These are phyloP conservation scores for Vanilla planifolia DNA, from an alignment of 106 monocot genomes.

Conservation along the genomic window DNA sequence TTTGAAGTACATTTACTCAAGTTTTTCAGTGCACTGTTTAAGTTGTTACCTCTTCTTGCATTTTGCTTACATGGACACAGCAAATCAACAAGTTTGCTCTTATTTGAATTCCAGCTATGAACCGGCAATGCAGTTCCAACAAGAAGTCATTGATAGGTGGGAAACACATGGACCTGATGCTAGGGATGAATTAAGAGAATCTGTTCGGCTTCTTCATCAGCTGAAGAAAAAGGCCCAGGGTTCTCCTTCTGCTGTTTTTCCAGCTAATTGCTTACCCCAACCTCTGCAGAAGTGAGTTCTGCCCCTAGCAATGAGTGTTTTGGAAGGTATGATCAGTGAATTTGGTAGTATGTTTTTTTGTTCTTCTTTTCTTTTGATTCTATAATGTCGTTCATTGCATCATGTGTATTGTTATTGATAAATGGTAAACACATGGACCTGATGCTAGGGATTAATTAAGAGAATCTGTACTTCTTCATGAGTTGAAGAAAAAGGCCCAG, in stretches of 20 bases:
- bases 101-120: conserved; percentile 38
- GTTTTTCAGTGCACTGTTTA: neutral
- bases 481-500: conserved; percentile 62
- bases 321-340: neutral
- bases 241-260: conserved; percentile 34
- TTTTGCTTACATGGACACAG: neutral
- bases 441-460: conserved; percentile 40
- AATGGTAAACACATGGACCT: conserved; percentile 41
- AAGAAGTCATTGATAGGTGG: conserved; percentile 49
- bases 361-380: no score
- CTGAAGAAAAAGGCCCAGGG: conserved; percentile 60
- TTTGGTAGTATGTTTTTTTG: neutral
- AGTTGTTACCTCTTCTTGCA: neutral
- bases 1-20: neutral
- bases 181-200: conserved; percentile 56
- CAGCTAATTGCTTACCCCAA: conserved; percentile 44
- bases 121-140: conserved; percentile 58
- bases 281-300: conserved; percentile 6
- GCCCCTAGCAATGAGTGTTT: neutral
- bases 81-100: neutral
- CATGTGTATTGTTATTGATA: conserved; percentile 63
- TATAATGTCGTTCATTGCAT: no score
- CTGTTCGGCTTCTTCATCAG: conserved; percentile 48
- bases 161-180: conserved; percentile 38
- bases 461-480: conserved; percentile 59